Evolutionary conservation across 192 early-diverging fungal genomes (phyloP), one percentile per base, ranked within the genome.

Genomic region (Entomortierella parvispora): DNA sequence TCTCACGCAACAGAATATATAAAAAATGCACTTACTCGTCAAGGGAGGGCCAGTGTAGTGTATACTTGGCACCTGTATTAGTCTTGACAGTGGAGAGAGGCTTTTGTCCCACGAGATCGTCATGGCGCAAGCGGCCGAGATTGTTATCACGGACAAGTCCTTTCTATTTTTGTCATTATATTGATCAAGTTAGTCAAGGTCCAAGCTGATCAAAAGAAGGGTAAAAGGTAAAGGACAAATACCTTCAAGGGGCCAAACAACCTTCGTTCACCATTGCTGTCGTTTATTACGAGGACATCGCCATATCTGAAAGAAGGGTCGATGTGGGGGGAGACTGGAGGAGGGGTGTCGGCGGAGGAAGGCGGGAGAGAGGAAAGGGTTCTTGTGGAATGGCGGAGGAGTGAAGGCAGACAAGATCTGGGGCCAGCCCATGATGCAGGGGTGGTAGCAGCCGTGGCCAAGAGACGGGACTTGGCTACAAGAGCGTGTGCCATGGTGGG

Each of bases 11-110:
- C 1, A 33, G 52, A 8, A 23, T 29, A 43, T 20, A 28, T 29
- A 43, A 17, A n/a, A 43, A 2, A 3, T 2, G 4, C 0, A 12
- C 63, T 65, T 55, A 76, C 74, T 77, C 74, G 23, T 76, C 71
- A 2, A 76, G 58, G 23, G 43, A 62, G n/a, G 71, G 71, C 71
- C 71, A 76, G 22, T 76, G 71, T 0, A 76, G 46, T 3, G 71
- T 62, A 29, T 50, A 76, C 10, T 68, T 68, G 20, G 51, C 51
- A 7, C 71, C 71, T 11, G 26, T 57, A 23, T 76, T 56, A 2
- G 58, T 67, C 40, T 76, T 42, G 37, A 76, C 26, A 4, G 59
- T 62, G 2, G 64, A 56, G 14, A 76, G 51, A 14, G 71, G 71
- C 12, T n/a, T 26, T 22, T 61, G 22, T n/a, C 71, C 71, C 20